Percentiles rank a stretch among this genome's conserved stretches.
These are phyloP conservation scores for Helicostylum pulchrum DNA, from an alignment of 192 early-diverging fungal genomes.

Conservation along the genomic window DNA sequence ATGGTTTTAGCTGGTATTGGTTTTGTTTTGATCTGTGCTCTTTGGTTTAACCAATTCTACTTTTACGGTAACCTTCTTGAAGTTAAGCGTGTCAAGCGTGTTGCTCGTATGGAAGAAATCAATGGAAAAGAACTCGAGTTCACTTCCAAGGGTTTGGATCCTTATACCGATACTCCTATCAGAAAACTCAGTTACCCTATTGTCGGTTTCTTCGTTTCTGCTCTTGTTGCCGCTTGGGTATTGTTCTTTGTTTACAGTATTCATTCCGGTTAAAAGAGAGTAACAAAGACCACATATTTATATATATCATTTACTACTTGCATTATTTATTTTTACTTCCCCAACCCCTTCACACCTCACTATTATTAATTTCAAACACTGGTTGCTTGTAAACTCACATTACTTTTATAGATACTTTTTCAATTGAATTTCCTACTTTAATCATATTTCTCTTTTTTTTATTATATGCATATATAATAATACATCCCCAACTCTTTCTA, in stretches of 20 bases:
- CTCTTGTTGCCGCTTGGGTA: slow-evolving; percentile 26
- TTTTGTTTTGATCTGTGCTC: slow-evolving; percentile 20
- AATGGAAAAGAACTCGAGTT: slow-evolving; percentile 24
- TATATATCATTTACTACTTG: neutral
- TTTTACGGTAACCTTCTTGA: slow-evolving; percentile 22
- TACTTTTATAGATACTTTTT: no score
- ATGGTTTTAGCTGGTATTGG: slow-evolving; percentile 25
- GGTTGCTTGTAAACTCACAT: no score
- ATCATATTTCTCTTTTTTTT: no score
- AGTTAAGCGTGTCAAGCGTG: slow-evolving; percentile 16
- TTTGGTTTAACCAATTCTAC: slow-evolving; percentile 12
- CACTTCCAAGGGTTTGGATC: slow-evolving; percentile 29
- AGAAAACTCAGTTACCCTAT: slow-evolving; percentile 17
- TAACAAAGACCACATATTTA: no score
- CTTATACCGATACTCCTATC: slow-evolving; percentile 13
- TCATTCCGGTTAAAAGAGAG: neutral
- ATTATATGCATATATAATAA: no score
- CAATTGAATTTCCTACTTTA: no score
- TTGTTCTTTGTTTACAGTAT: slow-evolving; percentile 32
- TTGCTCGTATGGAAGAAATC: slow-evolving; percentile 29
- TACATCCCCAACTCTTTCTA: no score
- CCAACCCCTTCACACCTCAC: no score
- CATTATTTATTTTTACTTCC: no score
- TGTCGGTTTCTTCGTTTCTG: slow-evolving; percentile 16
- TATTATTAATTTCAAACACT: no score